Conservation (phyloP, 176 grass and related monocot species). For the Oryza nivara region DNA sequence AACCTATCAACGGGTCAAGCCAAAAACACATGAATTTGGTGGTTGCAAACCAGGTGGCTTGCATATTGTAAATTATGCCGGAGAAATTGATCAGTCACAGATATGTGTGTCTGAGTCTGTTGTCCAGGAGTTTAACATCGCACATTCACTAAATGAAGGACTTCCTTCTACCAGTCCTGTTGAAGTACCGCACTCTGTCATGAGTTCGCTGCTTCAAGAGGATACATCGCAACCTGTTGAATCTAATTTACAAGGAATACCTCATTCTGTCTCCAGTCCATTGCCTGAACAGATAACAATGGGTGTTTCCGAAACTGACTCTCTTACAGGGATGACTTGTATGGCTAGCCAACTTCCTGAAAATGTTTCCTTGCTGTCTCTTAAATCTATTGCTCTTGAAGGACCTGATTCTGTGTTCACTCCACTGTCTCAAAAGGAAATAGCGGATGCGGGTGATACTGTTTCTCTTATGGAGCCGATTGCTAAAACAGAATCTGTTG, state of each 20-base stretch:
- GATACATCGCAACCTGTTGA: neutral
- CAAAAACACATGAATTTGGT: slow-evolving; percentile 31
- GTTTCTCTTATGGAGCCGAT: neutral
- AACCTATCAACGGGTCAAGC: neutral
- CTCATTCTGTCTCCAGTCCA: neutral
- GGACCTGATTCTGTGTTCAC: neutral
- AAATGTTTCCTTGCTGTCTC: neutral
- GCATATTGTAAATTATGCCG: neutral
- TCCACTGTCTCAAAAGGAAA: neutral
- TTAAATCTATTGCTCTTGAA: neutral
- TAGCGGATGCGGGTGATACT: neutral
- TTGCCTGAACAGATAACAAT: neutral
- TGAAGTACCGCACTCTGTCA: neutral
- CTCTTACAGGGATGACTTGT: neutral
- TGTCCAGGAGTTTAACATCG: neutral
- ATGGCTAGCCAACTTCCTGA: neutral
- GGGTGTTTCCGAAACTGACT: slow-evolving; percentile 12
- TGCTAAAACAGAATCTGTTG: neutral
- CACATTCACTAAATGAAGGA: neutral
- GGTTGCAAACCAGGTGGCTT: slow-evolving; percentile 1
- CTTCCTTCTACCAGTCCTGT: neutral
- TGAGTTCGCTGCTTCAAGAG: neutral
- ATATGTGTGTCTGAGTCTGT: neutral
- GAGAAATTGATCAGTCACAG: neutral
- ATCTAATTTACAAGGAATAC: neutral